These are phyloP conservation scores for Leccinum incarnatum DNA, from an alignment of 768 basidiomycete species.

Conservation along the genomic window DNA sequence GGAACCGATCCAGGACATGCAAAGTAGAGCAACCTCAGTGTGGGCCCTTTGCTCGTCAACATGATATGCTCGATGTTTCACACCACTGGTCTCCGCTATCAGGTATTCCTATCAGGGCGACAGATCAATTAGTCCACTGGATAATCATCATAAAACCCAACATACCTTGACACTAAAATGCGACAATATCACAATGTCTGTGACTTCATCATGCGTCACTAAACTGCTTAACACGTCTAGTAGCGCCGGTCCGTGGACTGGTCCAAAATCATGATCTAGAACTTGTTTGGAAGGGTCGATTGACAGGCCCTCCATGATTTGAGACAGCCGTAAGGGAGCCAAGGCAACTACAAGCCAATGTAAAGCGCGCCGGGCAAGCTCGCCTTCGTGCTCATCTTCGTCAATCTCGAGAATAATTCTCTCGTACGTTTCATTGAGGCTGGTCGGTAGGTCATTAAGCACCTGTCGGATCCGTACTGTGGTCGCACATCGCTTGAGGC, in stretches of 20 bases:
- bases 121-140: background rate
- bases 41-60: background rate
- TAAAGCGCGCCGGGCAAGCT: slow-evolving; percentile 1
- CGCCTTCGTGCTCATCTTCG: background rate
- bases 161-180: background rate
- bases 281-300: background rate
- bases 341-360: slow-evolving; percentile 15
- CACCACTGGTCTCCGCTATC: background rate
- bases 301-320: slow-evolving; percentile 8
- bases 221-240: background rate
- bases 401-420: background rate
- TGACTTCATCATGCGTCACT: background rate
- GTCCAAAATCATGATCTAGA: background rate
- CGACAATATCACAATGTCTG: background rate
- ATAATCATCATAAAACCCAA: too few relatives aligned
- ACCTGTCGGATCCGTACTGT: background rate
- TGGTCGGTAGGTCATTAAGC: slow-evolving; percentile 1
- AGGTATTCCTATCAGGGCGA: background rate
- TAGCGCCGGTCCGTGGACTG: background rate
- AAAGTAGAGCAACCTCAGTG: background rate
- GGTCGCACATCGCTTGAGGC: background rate
- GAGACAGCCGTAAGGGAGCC: background rate
- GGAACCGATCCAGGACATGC: background rate
- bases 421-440: slow-evolving; percentile 9
- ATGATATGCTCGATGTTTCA: background rate